phyloP scores from a whole-genome alignment of 1,139 yeast genomes.

The Yamadazyma triangularis region DNA sequence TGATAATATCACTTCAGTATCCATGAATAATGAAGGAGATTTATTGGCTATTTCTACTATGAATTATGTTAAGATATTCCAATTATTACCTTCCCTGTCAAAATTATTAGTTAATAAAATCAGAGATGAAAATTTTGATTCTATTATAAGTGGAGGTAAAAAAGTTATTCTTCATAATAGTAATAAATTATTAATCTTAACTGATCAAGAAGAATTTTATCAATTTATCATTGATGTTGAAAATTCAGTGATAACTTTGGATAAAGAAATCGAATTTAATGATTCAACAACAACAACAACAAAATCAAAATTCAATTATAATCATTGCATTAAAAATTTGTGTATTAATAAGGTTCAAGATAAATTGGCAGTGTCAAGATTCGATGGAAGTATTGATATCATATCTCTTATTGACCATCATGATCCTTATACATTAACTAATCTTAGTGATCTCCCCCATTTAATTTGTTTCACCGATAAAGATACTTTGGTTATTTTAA shows the following conservation, averaged over 20 bases:
- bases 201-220: conserved; percentile 63
- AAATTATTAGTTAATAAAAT: conserved; percentile 47
- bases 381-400: conserved; percentile 64
- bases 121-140: conserved; percentile 45
- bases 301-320: conserved; percentile 25
- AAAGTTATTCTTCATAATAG: conserved; percentile 42
- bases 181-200: conserved; percentile 48
- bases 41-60: conserved; percentile 70
- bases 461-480: conserved; percentile 52
- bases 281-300: conserved; percentile 22
- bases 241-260: conserved; percentile 21
- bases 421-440: conserved; percentile 48
- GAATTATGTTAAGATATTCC: conserved; percentile 65
- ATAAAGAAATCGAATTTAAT: conserved; percentile 38
- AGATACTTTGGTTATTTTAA: conserved; percentile 57
- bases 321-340: conserved; percentile 47
- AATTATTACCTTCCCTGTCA: conserved; percentile 31
- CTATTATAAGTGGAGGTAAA: conserved; percentile 53
- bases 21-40: conserved; percentile 63
- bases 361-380: conserved; percentile 43
- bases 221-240: conserved; percentile 37
- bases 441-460: conserved; percentile 39
- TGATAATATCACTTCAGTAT: conserved; percentile 71
- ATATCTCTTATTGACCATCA: conserved; percentile 22
- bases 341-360: conserved; percentile 42